These are phyloP conservation scores for Byssochlamys sp. DNA, from an alignment of 2,329 filamentous ascomycete species.

Conservation along the genomic window DNA sequence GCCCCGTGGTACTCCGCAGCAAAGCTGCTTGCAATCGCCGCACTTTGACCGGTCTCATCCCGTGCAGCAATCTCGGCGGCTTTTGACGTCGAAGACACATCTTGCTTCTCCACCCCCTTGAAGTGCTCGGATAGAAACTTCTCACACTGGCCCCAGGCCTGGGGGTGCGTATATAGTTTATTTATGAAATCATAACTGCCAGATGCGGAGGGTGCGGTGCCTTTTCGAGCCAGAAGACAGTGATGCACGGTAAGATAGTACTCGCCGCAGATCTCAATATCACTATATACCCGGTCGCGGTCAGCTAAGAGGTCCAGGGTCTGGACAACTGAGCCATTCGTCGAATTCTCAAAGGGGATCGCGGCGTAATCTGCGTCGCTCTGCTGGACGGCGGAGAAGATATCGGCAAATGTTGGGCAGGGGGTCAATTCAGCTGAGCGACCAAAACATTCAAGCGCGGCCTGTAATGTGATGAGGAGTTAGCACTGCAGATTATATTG, in stretches of 20 bases:
- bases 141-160: constrained; percentile 88
- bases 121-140: constrained; percentile 62
- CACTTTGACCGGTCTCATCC: constrained; percentile 50
- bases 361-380: constrained; percentile 61
- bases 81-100: constrained; percentile 74
- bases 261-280: constrained; percentile 71
- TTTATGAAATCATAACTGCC: constrained; percentile 50
- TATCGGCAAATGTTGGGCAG: constrained; percentile 44
- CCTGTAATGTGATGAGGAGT: constrained; percentile 29
- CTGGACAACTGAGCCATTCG: constrained; percentile 82
- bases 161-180: constrained; percentile 82
- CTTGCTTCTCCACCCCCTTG: constrained; percentile 65
- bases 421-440: constrained; percentile 23
- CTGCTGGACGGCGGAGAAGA: constrained; percentile 69
- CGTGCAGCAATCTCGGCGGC: constrained; percentile 66
- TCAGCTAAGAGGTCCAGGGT: constrained; percentile 85
- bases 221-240: constrained; percentile 56
- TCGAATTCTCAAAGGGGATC: constrained; percentile 91
- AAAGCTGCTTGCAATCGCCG: constrained; percentile 67
- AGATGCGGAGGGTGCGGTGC: constrained; percentile 8
- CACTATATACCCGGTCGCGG: constrained; percentile 51
- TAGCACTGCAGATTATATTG: not conserved
- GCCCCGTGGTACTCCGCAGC: constrained; percentile 62
- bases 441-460: constrained; percentile 45
- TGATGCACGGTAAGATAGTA: constrained; percentile 81